These are phyloP conservation scores for Ilex paraguariensis DNA, from an alignment of 305 asterid genomes.

Conservation along the genomic window DNA sequence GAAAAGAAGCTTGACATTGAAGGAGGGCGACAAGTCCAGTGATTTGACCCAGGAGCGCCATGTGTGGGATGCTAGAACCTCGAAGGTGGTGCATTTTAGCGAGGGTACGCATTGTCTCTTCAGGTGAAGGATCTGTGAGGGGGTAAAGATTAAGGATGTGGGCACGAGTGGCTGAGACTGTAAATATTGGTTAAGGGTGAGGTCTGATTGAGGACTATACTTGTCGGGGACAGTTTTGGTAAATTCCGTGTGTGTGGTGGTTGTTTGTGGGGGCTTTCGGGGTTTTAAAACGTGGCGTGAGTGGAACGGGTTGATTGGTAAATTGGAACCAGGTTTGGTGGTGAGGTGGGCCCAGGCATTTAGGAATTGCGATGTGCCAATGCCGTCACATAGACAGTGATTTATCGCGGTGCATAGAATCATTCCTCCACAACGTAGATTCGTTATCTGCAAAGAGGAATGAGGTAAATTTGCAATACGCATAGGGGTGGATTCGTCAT, in stretches of 20 bases:
- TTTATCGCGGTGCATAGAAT: constrained; percentile 63
- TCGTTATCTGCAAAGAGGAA: constrained; percentile 46
- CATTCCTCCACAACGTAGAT: constrained; percentile 72
- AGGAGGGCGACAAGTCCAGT: constrained; percentile 30
- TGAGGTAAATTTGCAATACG: neutral
- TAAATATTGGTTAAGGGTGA: constrained; percentile 35
- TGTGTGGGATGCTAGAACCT: constrained; percentile 65
- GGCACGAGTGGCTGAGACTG: constrained; percentile 60
- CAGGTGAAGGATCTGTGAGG: constrained; percentile 44
- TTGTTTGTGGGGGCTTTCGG: constrained; percentile 41
- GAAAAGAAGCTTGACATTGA: constrained; percentile 50
- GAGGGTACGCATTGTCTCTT: constrained; percentile 54
- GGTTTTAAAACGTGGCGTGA: constrained; percentile 66
- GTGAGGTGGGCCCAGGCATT: constrained; percentile 80
- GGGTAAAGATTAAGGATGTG: constrained; percentile 47
- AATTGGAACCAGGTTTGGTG: constrained; percentile 17
- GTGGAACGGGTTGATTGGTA: constrained; percentile 43
- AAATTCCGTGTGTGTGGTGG: constrained; percentile 39
- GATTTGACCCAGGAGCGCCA: constrained; percentile 83
- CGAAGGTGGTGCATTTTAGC: constrained; percentile 67
- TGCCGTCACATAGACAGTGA: constrained; percentile 82
- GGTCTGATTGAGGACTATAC: constrained; percentile 14
- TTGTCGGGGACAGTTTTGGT: constrained; percentile 16
- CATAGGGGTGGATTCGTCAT: constrained; percentile 5
- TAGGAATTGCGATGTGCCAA: constrained; percentile 77